Evolutionary conservation across 1,284 basidiomycete genomes (phyloP).

Genomic region (Ustilago hordei): DNA sequence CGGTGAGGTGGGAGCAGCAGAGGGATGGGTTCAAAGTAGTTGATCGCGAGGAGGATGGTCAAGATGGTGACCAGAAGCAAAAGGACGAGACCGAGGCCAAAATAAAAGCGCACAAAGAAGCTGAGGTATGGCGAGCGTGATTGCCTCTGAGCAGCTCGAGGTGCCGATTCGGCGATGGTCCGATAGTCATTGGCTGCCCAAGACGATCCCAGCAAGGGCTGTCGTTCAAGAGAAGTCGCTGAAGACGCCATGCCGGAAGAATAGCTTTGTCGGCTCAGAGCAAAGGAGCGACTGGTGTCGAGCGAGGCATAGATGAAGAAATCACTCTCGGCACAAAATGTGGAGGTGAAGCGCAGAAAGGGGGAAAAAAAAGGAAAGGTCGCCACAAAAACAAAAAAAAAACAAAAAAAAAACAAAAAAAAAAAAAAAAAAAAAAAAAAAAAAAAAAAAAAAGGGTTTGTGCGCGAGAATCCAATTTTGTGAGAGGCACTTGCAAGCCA

Average conservation of each 20-base stretch:
- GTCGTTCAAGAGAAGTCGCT: constrained; percentile 30
- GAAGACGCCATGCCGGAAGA: constrained; percentile 25
- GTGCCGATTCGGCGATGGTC: constrained; percentile 19
- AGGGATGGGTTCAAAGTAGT: constrained; percentile 50
- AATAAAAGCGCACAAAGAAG: constrained; percentile 41
- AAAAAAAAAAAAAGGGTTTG: not conserved
- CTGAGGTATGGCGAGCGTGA: constrained; percentile 42
- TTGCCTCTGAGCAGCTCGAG: constrained; percentile 11
- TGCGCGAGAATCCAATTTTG: not conserved
- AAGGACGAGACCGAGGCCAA: constrained; percentile 40
- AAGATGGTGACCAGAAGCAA: constrained; percentile 37
- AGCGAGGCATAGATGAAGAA: not conserved
- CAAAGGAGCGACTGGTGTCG: not conserved
- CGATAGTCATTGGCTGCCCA: constrained; percentile 21
- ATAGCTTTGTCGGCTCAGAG: not conserved
- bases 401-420: not conserved
- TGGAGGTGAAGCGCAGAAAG: not conserved
- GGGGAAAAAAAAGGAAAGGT: not conserved
- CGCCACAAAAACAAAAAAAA: not conserved
- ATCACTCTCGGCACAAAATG: not conserved
- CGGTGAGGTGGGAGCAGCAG: constrained; percentile 49
- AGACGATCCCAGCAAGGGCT: constrained; percentile 29
- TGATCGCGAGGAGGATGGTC: constrained; percentile 47
- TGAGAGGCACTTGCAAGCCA: not conserved
- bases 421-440: not conserved